These are phyloP conservation scores for Alisma plantagoaquatica DNA, from an alignment of 106 monocot species.

Conservation along the genomic window DNA sequence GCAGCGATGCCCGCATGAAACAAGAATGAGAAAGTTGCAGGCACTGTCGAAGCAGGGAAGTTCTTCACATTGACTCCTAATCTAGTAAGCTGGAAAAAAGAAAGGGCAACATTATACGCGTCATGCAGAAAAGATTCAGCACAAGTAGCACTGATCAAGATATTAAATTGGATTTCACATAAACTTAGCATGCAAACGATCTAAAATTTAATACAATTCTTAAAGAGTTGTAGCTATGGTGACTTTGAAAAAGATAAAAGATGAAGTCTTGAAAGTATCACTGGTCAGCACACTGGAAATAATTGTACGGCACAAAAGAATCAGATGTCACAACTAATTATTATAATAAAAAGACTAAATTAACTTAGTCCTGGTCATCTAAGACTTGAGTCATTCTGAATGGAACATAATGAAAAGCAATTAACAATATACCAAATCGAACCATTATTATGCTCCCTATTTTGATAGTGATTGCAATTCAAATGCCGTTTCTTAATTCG, in stretches of 20 bases:
- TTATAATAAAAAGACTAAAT: too few species aligned
- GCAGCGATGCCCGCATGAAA: slow-evolving; percentile 89
- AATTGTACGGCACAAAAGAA: too few species aligned
- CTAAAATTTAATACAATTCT: neutral
- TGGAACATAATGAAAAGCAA: too few species aligned
- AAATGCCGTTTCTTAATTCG: neutral
- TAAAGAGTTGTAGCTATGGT: neutral
- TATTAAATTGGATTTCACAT: neutral
- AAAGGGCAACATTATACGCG: too few species aligned
- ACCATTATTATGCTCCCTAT: too few species aligned
- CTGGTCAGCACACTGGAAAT: too few species aligned
- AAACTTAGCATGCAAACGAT: neutral
- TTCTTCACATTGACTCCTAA: slow-evolving; percentile 73
- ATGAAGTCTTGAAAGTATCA: neutral
- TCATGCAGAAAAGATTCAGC: too few species aligned
- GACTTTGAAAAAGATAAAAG: neutral
- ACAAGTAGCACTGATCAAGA: neutral
- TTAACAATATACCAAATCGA: too few species aligned
- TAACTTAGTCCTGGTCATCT: too few species aligned
- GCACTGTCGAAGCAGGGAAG: slow-evolving; percentile 50
- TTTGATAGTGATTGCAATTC: too few species aligned
- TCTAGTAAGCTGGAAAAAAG: slow-evolving; percentile 40
- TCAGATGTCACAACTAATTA: too few species aligned
- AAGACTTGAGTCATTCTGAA: too few species aligned
- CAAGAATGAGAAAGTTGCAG: slow-evolving; percentile 53